Evolutionary conservation across 768 basidiomycete species (phyloP).

Genomic region (Tulasnella sp.): DNA sequence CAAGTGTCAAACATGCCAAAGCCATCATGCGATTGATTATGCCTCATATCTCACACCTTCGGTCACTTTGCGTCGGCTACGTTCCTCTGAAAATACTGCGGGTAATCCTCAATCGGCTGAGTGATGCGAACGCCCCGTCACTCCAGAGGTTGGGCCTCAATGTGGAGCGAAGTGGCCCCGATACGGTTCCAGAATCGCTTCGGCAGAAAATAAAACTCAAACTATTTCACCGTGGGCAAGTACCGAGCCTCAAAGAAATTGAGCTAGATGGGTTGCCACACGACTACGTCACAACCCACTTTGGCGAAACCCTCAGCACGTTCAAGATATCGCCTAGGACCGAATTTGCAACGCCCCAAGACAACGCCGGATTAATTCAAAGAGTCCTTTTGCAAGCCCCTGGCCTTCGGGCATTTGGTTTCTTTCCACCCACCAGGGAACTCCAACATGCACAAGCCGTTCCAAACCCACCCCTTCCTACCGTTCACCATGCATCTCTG

Average conservation of each 20-base stretch:
- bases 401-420: neutral
- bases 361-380: neutral
- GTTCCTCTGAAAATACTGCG: neutral
- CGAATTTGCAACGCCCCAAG: too few relatives aligned
- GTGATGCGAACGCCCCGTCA: neutral
- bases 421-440: rapidly evolving
- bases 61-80: neutral
- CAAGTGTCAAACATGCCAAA: neutral
- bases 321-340: neutral
- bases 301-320: neutral
- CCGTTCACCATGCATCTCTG: neutral
- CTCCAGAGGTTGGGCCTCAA: neutral
- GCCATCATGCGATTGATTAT: neutral
- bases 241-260: neutral
- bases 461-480: neutral
- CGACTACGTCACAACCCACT: neutral
- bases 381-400: neutral
- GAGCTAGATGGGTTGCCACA: neutral
- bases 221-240: neutral
- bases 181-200: neutral
- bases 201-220: neutral
- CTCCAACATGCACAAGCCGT: neutral
- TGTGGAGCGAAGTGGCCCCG: neutral
- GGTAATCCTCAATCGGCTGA: neutral
- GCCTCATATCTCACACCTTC: neutral